Percentiles rank a stretch among this genome's conserved stretches.
These are phyloP conservation scores for Phytophthora cactorum DNA, from an alignment of 352 stramenopile species.

Conservation along the genomic window DNA sequence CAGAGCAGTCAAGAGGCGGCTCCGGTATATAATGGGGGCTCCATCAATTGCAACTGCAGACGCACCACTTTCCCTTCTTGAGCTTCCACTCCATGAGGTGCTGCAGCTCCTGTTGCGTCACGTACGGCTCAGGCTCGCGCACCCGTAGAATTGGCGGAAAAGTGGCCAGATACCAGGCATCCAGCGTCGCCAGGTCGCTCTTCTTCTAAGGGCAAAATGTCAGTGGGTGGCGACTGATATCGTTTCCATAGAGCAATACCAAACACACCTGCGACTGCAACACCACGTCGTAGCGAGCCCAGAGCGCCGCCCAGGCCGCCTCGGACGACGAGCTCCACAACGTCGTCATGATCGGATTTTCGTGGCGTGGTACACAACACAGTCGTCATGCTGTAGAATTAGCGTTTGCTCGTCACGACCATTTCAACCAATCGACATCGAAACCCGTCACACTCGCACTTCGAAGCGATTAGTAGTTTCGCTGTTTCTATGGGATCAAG, in stretches of 20 bases:
- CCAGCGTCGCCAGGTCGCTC: slow-evolving; percentile 58
- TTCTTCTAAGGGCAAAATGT: slow-evolving; percentile 44
- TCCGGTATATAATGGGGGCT: background rate
- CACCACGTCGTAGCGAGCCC: slow-evolving; percentile 47
- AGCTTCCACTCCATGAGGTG: slow-evolving; percentile 87
- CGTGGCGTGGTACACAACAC: slow-evolving; percentile 13
- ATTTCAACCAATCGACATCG: slow-evolving; percentile 7
- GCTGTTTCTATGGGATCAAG: background rate
- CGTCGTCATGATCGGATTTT: slow-evolving; percentile 21
- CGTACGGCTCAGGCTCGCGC: slow-evolving; percentile 55
- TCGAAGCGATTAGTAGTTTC: slow-evolving; percentile 4
- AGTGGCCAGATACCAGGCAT: slow-evolving; percentile 59
- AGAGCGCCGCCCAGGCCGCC: slow-evolving; percentile 44
- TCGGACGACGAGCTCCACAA: slow-evolving; percentile 38
- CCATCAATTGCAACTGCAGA: background rate
- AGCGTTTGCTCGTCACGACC: slow-evolving; percentile 21
- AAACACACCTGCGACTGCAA: slow-evolving; percentile 45
- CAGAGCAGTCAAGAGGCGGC: slow-evolving; percentile 16
- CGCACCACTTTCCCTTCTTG: slow-evolving; percentile 85
- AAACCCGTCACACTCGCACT: background rate
- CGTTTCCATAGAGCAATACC: background rate
- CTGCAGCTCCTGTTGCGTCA: slow-evolving; percentile 62
- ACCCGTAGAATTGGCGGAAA: slow-evolving; percentile 48
- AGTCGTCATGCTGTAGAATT: slow-evolving; percentile 20
- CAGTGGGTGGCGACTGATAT: slow-evolving; percentile 3